These are phyloP conservation scores for Trametes versicolor DNA, from an alignment of 1,284 basidiomycete species.

Conservation along the genomic window DNA sequence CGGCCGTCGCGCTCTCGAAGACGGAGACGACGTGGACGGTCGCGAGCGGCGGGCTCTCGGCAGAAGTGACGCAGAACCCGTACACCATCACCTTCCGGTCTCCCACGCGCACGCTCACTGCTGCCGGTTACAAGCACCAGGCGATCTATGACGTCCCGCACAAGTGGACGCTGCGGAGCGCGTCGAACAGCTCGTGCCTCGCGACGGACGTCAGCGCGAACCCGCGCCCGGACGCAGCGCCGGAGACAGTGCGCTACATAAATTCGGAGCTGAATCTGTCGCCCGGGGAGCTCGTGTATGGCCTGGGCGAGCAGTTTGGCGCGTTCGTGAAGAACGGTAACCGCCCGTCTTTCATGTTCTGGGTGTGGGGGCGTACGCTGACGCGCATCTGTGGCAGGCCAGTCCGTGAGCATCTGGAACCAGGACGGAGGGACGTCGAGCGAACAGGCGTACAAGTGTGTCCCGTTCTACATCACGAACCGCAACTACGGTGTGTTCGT, in stretches of 20 bases:
- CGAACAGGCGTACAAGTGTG: conserved; percentile 80
- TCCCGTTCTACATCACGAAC: conserved; percentile 78
- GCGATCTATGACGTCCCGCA: conserved; percentile 72
- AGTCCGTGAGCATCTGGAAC: conserved; percentile 75
- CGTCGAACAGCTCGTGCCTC: conserved; percentile 69
- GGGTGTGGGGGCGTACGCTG: conserved; percentile 6
- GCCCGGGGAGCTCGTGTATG: conserved; percentile 78
- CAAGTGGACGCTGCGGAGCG: conserved; percentile 66
- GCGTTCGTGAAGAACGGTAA: conserved; percentile 80
- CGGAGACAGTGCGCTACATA: conserved; percentile 64
- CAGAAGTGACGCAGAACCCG: conserved; percentile 65
- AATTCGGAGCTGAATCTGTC: conserved; percentile 75
- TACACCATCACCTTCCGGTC: conserved; percentile 72
- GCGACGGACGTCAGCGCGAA: conserved; percentile 67
- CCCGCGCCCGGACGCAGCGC: conserved; percentile 56
- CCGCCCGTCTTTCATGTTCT: conserved; percentile 32
- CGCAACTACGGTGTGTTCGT: conserved; percentile 80
- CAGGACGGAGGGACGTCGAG: conserved; percentile 76
- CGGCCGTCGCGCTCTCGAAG: conserved; percentile 52
- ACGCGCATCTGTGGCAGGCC: conserved; percentile 57
- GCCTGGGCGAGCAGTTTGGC: conserved; percentile 78
- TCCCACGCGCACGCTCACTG: conserved; percentile 57
- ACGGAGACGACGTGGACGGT: conserved; percentile 50
- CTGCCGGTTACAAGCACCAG: conserved; percentile 69
- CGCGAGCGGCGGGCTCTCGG: conserved; percentile 55